Base-by-base conservation (phyloP, 1,284 basidiomycete species). In the Leccinum pachyderme region DNA sequence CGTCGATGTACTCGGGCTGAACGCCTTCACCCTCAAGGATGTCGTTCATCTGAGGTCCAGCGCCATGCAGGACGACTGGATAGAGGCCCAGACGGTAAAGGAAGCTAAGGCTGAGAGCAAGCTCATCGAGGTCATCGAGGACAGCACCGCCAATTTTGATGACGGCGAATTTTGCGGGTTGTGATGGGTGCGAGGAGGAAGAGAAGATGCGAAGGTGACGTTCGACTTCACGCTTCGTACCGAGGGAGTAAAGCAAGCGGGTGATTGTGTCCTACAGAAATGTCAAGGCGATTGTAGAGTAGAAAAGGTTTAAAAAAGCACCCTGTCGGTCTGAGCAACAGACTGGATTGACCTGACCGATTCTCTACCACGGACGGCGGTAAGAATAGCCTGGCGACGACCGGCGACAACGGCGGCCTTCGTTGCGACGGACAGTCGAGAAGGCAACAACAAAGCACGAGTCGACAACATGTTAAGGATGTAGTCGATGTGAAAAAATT, bases 121-220 rank as follows among this genome's bases (percentile, higher is more conserved):
- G 84, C 66, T 96, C 94, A 60, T 96, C 90, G 52, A 97, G 75
- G 60, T 97, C 83, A 66, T 89, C 90, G 24, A 97, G 80, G 44
- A 98, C 95, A 13, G 93, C 95, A 52, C 95, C 95, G 53, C 95
- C 95, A 63, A 98, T 86, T 75, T 96, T 95, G 78, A 96, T 87
- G 57, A 96, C 93, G 32, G 93, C 93, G 65, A 96, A 95, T 72
- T 92, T 94, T 60, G 93, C 93, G 25, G 88, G 87, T 55, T 91
- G 83, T 18, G 87, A 84, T 1, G 88, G 82, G 65, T 93, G 87
- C 11, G 91, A 91, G 39, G 91, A 87, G 27, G 91, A 87, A 12
- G 93, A 94, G 72, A 98, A 98, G 69, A 98, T 97, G 53, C 95
- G 88, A 47, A 98, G 87, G 77, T 98, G 95, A 63, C 95, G 87